Percentiles rank a stretch among this genome's conserved stretches.
Conservation (phyloP, 2,329 filamentous ascomycete species). For the Penicillium decumbens region DNA sequence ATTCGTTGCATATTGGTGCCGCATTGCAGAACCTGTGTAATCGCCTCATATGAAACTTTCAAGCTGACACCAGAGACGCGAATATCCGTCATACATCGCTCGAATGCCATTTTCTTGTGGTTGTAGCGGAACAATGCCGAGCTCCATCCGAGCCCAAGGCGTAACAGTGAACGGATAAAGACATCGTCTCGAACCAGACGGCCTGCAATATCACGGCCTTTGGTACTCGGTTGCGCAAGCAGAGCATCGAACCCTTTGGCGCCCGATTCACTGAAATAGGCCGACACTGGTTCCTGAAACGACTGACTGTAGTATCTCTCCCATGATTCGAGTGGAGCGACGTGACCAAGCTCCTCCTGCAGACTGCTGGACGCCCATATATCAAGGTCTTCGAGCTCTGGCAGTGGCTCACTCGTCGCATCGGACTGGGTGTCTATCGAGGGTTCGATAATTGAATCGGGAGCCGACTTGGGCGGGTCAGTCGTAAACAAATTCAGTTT, state of each 20-base stretch:
- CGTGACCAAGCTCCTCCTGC: constrained; percentile 8
- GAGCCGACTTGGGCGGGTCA: constrained; percentile 18
- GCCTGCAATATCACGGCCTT: constrained; percentile 21
- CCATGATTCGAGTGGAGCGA: constrained; percentile 36
- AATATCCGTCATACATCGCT: constrained; percentile 41
- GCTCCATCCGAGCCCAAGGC: constrained; percentile 43
- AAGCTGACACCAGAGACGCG: constrained; percentile 51
- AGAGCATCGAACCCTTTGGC: constrained; percentile 39
- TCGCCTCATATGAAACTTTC: constrained; percentile 34
- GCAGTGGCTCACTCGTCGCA: constrained; percentile 1
- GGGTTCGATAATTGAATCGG: constrained; percentile 20
- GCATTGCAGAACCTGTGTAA: constrained; percentile 32
- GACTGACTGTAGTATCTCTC: constrained; percentile 36
- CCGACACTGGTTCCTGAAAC: constrained; percentile 32
- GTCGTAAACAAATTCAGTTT: constrained; percentile 33
- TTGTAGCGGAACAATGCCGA: constrained; percentile 44
- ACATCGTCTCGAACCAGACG: constrained; percentile 35
- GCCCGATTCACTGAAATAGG: constrained; percentile 44
- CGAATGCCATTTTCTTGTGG: constrained; percentile 32
- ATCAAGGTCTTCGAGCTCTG: constrained; percentile 18
- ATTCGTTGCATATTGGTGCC: constrained; percentile 37
- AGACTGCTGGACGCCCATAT: constrained; percentile 36
- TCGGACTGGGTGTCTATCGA: constrained; percentile 19
- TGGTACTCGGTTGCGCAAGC: constrained; percentile 25
- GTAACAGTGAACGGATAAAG: constrained; percentile 40